These are phyloP conservation scores for Penicillium macrosclerotiorum DNA, from an alignment of 495 filamentous ascomycete species.

Conservation along the genomic window DNA sequence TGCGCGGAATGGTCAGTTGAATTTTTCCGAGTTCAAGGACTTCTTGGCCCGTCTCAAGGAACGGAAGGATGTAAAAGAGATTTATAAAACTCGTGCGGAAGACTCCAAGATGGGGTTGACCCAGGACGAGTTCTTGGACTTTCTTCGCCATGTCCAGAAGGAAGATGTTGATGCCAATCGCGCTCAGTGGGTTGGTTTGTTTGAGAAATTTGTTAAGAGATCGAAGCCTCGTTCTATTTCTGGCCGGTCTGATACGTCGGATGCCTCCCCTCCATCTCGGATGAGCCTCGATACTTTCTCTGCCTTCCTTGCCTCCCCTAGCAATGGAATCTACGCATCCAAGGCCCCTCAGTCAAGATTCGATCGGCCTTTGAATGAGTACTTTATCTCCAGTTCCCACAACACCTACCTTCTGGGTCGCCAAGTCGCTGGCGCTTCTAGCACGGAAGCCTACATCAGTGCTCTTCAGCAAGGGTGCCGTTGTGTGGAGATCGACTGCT, in stretches of 20 bases:
- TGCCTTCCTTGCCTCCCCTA: conserved; percentile 70
- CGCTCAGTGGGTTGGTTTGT: conserved; percentile 68
- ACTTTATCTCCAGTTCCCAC: conserved; percentile 97
- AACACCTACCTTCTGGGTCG: conserved; percentile 94
- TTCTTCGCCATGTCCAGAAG: conserved; percentile 70
- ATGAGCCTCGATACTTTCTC: conserved; percentile 77
- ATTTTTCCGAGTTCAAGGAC: conserved; percentile 72
- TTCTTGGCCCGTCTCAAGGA: conserved; percentile 82
- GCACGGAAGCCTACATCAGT: conserved; percentile 88
- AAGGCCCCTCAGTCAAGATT: conserved; percentile 58
- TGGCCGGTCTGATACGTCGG: conserved; percentile 28
- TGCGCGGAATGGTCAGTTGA: conserved; percentile 57
- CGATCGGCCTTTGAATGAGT: conserved; percentile 88
- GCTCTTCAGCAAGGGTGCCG: conserved; percentile 87
- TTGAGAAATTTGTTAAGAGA: conserved; percentile 68
- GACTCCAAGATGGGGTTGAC: conserved; percentile 62
- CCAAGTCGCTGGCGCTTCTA: conserved; percentile 85
- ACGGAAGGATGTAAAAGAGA: conserved; percentile 70
- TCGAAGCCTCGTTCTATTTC: conserved; percentile 55
- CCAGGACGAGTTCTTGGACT: conserved; percentile 68
- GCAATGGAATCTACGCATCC: conserved; percentile 59
- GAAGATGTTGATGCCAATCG: conserved; percentile 68
- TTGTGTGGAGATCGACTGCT: conserved; percentile 96
- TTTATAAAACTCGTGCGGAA: conserved; percentile 57
- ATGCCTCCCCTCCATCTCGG: conserved; percentile 35